Percentiles rank a stretch among this genome's conserved stretches.
Evolutionary conservation across 2,329 filamentous ascomycete species (phyloP).

Genomic region (Fusarium mexicanum): DNA sequence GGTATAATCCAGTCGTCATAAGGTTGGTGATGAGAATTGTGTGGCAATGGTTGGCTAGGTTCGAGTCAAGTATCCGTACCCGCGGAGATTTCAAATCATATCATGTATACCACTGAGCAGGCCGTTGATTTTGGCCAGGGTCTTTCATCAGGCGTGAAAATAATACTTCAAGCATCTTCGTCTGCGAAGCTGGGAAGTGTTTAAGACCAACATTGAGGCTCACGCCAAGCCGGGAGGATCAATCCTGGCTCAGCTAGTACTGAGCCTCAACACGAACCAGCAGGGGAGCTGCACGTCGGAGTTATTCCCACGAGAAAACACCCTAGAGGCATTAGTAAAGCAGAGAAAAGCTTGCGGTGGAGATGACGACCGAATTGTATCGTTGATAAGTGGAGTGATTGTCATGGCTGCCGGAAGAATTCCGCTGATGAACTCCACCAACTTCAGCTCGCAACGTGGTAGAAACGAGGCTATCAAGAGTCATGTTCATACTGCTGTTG

Average conservation of each 20-base stretch:
- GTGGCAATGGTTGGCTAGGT: conserved; percentile 17
- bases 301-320: conserved; percentile 1
- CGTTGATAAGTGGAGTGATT: conserved; percentile 21
- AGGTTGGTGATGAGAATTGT: conserved; percentile 20
- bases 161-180: neutral
- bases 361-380: conserved; percentile 17
- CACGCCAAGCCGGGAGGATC: conserved; percentile 28
- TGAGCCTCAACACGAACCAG: conserved; percentile 24
- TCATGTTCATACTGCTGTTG: conserved; percentile 9
- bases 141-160: neutral
- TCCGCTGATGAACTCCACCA: conserved; percentile 13
- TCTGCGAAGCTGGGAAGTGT: neutral
- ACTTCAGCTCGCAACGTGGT: neutral
- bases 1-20: conserved; percentile 20
- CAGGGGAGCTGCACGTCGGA: conserved; percentile 1
- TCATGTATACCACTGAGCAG: neutral
- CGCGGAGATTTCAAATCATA: conserved; percentile 10
- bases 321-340: conserved; percentile 9
- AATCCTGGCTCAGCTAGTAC: neutral
- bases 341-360: conserved; percentile 19
- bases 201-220: conserved; percentile 7
- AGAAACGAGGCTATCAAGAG: conserved; percentile 12
- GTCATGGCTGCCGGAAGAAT: conserved; percentile 15
- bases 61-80: conserved; percentile 9
- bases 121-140: neutral